These are phyloP conservation scores for Kodamaea nitidulidarum DNA, from an alignment of 805 yeast species.

Conservation along the genomic window DNA sequence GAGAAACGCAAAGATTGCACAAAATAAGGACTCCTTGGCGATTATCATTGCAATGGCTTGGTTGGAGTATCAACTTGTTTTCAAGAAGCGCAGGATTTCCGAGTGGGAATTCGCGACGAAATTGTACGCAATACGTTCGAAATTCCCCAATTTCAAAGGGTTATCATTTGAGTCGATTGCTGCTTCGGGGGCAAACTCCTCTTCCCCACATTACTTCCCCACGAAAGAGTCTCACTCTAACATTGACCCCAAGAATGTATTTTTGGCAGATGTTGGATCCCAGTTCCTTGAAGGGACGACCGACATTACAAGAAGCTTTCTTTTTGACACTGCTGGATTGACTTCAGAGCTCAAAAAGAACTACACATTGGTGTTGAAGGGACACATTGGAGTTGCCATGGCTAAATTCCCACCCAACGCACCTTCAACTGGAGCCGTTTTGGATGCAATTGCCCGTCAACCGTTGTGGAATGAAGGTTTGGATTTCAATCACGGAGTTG, in stretches of 20 bases:
- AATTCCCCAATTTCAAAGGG: slow-evolving; percentile 55
- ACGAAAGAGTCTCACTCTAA: slow-evolving; percentile 51
- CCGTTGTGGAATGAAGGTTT: slow-evolving; percentile 77
- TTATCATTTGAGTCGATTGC: slow-evolving; percentile 75
- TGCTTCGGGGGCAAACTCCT: slow-evolving; percentile 70
- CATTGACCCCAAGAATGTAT: slow-evolving; percentile 65
- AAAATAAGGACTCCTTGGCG: slow-evolving; percentile 79
- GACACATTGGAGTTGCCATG: slow-evolving; percentile 82
- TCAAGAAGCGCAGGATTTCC: slow-evolving; percentile 40
- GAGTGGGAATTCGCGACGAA: slow-evolving; percentile 67
- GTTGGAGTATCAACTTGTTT: slow-evolving; percentile 58
- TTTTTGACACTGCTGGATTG: slow-evolving; percentile 43
- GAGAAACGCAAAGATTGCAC: slow-evolving; percentile 68
- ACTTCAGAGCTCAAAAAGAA: slow-evolving; percentile 51
- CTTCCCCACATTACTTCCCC: slow-evolving; percentile 75
- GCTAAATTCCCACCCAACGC: slow-evolving; percentile 63
- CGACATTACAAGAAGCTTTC: slow-evolving; percentile 86
- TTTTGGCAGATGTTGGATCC: slow-evolving; percentile 84
- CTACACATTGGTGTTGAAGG: slow-evolving; percentile 85
- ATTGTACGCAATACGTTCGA: slow-evolving; percentile 51
- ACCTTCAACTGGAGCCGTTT: slow-evolving; percentile 66
- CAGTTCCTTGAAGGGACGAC: slow-evolving; percentile 94
- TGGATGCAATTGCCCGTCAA: slow-evolving; percentile 82
- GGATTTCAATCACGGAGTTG: slow-evolving; percentile 92
- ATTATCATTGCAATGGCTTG: slow-evolving; percentile 73